A percentile compares a stretch with the other conserved stretches of the same genome.
Conservation (phyloP, 306 rosid species). For the Prunus armeniaca region DNA sequence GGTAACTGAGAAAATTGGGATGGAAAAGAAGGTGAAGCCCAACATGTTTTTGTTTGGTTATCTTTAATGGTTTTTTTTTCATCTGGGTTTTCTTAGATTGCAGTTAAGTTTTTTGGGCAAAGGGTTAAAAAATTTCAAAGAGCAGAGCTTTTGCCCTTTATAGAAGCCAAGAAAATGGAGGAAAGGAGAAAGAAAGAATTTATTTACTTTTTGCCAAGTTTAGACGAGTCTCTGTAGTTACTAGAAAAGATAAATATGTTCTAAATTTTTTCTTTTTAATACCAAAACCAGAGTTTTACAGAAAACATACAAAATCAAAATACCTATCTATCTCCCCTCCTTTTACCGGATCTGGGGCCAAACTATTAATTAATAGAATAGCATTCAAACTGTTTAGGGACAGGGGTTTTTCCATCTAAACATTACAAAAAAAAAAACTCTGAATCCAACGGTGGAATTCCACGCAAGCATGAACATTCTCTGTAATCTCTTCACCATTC, state of each 20-base stretch:
- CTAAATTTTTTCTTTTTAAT: not conserved
- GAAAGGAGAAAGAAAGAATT: not conserved
- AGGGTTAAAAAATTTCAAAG: not conserved
- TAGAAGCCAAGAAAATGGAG: not conserved
- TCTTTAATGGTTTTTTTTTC: not conserved
- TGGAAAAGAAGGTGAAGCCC: slow-evolving; percentile 2
- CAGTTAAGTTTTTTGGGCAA: not conserved
- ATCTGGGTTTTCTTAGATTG: slow-evolving; percentile 11
- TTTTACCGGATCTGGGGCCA: no score
- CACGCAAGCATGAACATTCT: slow-evolving; percentile 39
- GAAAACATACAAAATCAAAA: no score
- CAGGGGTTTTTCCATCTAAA: not conserved
- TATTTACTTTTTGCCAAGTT: not conserved
- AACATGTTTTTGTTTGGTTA: not conserved
- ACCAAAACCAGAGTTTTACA: not conserved
- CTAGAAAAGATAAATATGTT: not conserved
- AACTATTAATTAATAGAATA: not conserved
- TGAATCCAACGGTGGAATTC: slow-evolving; percentile 33
- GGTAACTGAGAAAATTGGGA: slow-evolving; percentile 23
- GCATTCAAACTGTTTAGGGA: not conserved
- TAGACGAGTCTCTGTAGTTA: not conserved
- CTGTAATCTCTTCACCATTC: slow-evolving; percentile 16
- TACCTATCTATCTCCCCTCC: not conserved
- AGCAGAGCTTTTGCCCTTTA: not conserved
- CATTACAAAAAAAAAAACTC: slow-evolving; percentile 6